Base-by-base conservation (phyloP, 306 rosid species). In the Vigna reflexopilosa region DNA sequence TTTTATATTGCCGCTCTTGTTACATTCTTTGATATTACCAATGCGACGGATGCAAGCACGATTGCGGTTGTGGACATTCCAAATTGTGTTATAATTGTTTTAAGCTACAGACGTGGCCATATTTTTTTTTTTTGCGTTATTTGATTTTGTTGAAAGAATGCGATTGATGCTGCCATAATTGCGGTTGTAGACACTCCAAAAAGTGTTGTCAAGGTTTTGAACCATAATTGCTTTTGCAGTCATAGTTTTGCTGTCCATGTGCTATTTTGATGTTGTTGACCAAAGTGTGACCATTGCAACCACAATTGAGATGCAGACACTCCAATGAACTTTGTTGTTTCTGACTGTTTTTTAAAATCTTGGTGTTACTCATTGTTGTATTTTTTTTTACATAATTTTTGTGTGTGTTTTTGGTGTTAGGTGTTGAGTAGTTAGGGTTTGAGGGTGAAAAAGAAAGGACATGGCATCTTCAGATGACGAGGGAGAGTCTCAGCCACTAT, bases 401-500 rank as follows among this genome's bases (percentile, higher is more conserved):
- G 34, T 32, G 28, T 58, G 8, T 7, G 13, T n/a, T 45, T 52
- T 42, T 67, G 83, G 24, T 49, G 61, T 19, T 77, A 38, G 80
- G 82, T 74, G 64, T 77, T 55, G 22, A 72, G 73, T 52, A 64
- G 79, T 79, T 24, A 49, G 56, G 73, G 63, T 83, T 72, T 64
- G 72, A 66, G 72, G 32, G 38, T 34, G 64, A 44, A 66, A 40
- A 73, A 51, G 47, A 20, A 54, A 57, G 76, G 66, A 4, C 19
- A 94, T 95, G 98, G 85, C 85, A 0, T 89, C 96, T 13, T 95
- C 97, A 1, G 98, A 92, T 16, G 98, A 95, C 7, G 98, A 95
- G 88, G 85, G 28, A 0, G 93, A 91, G 82, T 72, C 59, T 36
- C 81, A 52, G 55, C 92, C 79, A 20, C 51, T 71, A 6, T 82